phyloP scores from a whole-genome alignment of 805 yeast species.

The Blastobotrys parvus region DNA sequence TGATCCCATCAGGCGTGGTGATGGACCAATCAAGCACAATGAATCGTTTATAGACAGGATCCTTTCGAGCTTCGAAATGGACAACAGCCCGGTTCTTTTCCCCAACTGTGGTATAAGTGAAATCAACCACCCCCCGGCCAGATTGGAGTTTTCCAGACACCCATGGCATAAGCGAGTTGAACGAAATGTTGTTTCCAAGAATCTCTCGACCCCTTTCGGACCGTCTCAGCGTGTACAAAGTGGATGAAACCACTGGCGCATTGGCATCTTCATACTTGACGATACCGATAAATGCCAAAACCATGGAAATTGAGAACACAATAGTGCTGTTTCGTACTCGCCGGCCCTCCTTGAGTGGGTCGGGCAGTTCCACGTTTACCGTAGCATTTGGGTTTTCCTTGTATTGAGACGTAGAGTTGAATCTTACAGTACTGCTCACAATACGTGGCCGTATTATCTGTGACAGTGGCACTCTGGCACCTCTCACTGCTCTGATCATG shows the following conservation, averaged over 20 bases:
- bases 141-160: slow-evolving; percentile 77
- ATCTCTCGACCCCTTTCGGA: slow-evolving; percentile 51
- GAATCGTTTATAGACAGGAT: slow-evolving; percentile 48
- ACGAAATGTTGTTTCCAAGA: slow-evolving; percentile 71
- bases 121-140: slow-evolving; percentile 71
- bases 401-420: neutral
- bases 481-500: too few species aligned
- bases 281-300: slow-evolving; percentile 50
- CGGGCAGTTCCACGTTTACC: slow-evolving; percentile 72
- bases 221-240: slow-evolving; percentile 77
- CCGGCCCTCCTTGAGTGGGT: slow-evolving; percentile 36
- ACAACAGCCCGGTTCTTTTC: slow-evolving; percentile 45
- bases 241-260: slow-evolving; percentile 81
- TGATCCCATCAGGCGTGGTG: slow-evolving; percentile 36
- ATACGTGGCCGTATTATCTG: too few species aligned
- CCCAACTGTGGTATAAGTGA: slow-evolving; percentile 65
- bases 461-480: too few species aligned
- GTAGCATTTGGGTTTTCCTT: slow-evolving; percentile 40
- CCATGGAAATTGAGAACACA: slow-evolving; percentile 46
- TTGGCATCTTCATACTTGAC: slow-evolving; percentile 90
- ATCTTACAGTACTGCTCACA: too few species aligned
- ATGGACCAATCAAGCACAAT: slow-evolving; percentile 57
- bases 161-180: slow-evolving; percentile 78
- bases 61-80: slow-evolving; percentile 63
- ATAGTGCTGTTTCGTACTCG: slow-evolving; percentile 48